Evolutionary conservation across 768 basidiomycete species (phyloP), one percentile per base, ranked within the genome.

Genomic region (Tremella fuciformis): DNA sequence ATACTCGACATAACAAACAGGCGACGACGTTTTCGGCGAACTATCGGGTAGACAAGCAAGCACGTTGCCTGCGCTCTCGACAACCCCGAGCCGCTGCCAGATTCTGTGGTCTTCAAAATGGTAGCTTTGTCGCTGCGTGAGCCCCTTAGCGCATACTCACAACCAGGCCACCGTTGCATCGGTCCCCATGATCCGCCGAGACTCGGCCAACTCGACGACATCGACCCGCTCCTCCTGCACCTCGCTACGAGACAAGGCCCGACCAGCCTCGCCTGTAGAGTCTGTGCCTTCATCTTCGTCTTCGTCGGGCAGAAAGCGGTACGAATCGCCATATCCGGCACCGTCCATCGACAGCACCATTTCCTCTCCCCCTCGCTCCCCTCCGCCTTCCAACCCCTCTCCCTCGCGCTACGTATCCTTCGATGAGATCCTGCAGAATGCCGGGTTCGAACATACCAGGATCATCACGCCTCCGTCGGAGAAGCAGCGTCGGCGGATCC

Each of bases 391-490:
- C 48, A 24, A 22, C 26, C 26, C 58, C 37, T 22, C 53, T 38
- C 13, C 56, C 37, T 11, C 34, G 29, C n/a, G 42, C n/a, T 91
- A 90, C 63, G 90, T 92, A 65, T 82, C 84, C 4, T 81, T 94
- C 18, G 91, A 91, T 64, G 89, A 92, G 77, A 80, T 96, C 16
- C 81, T 96, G 24, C 81, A 84, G 50, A 88, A 91, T 73, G 89
- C 89, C 1, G 91, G 91, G 1, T 93, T 92, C 80, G 91, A 90
- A 75, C 91, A 94, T 71, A 92, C 90, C 2, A 83, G 91, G 42
- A 82, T 96, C 11, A 88, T 89, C 67, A 92, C 91, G 0, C 91
- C 91, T 8, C 89, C 91, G 76, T 79, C 82, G 3, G 88, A 90
- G 53, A 59, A 59, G 46, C 18, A 53, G 7, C 50, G 61, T 16